A percentile compares a stretch with the other conserved stretches of the same genome.
phyloP scores from a whole-genome alignment of 78 protist genomes.

The Protostelium mycophagum region DNA sequence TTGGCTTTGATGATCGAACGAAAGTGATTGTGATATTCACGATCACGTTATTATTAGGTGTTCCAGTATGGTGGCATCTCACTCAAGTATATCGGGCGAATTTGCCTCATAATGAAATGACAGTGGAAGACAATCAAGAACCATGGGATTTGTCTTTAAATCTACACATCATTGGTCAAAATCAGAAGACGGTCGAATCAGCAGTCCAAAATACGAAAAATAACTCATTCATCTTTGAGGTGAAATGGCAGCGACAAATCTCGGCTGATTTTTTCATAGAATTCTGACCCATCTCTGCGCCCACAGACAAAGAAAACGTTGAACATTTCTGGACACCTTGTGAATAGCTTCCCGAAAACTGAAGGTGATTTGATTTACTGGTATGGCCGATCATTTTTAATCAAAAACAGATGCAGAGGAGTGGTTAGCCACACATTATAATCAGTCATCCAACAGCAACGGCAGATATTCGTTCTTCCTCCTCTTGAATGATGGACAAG shows the following conservation, averaged over 20 bases:
- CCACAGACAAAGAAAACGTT: not conserved
- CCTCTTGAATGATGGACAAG: not conserved
- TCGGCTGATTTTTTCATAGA: not conserved
- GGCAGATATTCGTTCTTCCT: not conserved
- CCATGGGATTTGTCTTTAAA: not conserved
- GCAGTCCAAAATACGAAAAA: too few relatives aligned
- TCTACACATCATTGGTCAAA: not conserved
- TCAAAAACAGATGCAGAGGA: not conserved
- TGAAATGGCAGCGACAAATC: too few relatives aligned
- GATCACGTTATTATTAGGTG: not conserved
- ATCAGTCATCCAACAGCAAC: not conserved
- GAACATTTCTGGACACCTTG: too few relatives aligned
- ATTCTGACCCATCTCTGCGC: not conserved
- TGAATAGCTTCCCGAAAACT: too few relatives aligned
- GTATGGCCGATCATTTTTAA: not conserved
- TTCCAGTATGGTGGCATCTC: not conserved
- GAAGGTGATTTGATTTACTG: too few relatives aligned
- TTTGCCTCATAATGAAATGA: not conserved
- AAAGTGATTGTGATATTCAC: not conserved
- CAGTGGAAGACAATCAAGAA: not conserved
- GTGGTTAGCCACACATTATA: not conserved
- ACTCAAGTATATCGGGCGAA: not conserved
- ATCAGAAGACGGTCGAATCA: not conserved
- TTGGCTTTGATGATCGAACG: not conserved
- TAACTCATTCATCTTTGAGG: too few relatives aligned